Percentiles rank a stretch among this genome's conserved stretches.
phyloP scores from a whole-genome alignment of 441 rosid species.

The Gossypium schwendimanii region DNA sequence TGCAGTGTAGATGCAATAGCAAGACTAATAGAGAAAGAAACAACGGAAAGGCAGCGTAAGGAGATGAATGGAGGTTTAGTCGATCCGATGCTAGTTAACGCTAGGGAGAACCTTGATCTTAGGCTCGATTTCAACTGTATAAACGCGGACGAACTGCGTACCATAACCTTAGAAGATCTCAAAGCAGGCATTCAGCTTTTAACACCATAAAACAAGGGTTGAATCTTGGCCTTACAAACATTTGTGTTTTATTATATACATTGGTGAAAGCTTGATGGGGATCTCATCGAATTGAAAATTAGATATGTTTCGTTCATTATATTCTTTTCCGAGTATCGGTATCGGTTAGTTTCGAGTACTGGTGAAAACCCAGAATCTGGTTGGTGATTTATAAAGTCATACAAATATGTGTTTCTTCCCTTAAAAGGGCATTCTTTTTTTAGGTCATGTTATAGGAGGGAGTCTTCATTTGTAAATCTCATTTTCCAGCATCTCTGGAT shows the following conservation, averaged over 20 bases:
- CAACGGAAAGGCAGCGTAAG: constrained; percentile 71
- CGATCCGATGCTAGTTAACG: constrained; percentile 72
- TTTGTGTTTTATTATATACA: neutral
- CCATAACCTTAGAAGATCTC: constrained; percentile 64
- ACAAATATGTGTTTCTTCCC: no score
- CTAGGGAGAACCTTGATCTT: constrained; percentile 79
- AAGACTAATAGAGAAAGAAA: constrained; percentile 42
- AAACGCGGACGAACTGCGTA: constrained; percentile 54
- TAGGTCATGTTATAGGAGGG: no score
- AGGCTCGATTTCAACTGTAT: constrained; percentile 68
- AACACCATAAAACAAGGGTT: constrained; percentile 18
- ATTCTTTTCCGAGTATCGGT: neutral
- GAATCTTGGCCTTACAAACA: neutral
- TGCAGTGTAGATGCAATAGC: constrained; percentile 64
- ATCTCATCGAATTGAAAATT: constrained; percentile 7
- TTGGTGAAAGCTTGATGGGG: constrained; percentile 2
- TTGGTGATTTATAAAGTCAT: no score
- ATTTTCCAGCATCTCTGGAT: no score
- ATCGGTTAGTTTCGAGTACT: no score
- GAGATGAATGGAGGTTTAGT: constrained; percentile 85
- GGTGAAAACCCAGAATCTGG: no score
- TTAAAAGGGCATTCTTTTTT: no score
- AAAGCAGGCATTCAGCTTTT: constrained; percentile 56
- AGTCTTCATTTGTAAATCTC: no score
- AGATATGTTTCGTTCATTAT: neutral